Base-by-base conservation (phyloP, 495 filamentous ascomycete genomes). In the Neurospora sp. region DNA sequence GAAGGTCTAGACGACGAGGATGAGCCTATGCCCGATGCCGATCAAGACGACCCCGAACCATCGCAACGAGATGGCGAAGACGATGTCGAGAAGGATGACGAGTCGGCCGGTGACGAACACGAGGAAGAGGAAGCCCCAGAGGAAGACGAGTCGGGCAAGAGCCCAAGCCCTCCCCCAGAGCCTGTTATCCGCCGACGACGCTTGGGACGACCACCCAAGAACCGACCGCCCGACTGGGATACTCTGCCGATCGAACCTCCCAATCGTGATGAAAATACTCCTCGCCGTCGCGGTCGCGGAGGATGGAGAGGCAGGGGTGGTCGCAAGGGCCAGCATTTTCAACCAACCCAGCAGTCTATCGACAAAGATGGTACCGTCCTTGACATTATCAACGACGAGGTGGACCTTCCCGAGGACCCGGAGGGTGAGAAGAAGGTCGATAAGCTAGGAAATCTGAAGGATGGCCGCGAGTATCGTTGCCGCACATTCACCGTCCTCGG, bases 361-460 rank as follows among this genome's bases (percentile, higher is more conserved):
- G 96, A 98, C 82, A 97, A 97, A 78, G 94, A 98, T 77, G 96
- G 96, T 35, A 97, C 94, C 70, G 91, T 92, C 83, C 89, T 96
- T 84, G 92, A 94, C 79, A 95, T 99, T 70, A 87, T 94, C 27
- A 86, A 97, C 77, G 96, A 99, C 78, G 96, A 99, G 83, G 91
- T 97, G 39, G 91, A 90, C 14, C 84, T 98, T 46, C 93, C 96
- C 0, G 92, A 94, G 71, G 94, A 98, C 76, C 84, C 90, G 9
- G 93, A 94, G 74, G 96, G 96, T 74, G 94, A 97, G 81, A 88
- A 89, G 69, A 99, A 99, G 82, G 96, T 99, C 9, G 92, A 97
- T 81, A 93, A 94, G 80, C 83, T 91, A 73, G 96, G 96, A 23
- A 87, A 92, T 70, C 87, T 99, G 2, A 86, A 89, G 62, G 94